Base-by-base conservation (phyloP, 1,284 basidiomycete genomes). In the Cutaneotrichosporon cavernicola region DNA sequence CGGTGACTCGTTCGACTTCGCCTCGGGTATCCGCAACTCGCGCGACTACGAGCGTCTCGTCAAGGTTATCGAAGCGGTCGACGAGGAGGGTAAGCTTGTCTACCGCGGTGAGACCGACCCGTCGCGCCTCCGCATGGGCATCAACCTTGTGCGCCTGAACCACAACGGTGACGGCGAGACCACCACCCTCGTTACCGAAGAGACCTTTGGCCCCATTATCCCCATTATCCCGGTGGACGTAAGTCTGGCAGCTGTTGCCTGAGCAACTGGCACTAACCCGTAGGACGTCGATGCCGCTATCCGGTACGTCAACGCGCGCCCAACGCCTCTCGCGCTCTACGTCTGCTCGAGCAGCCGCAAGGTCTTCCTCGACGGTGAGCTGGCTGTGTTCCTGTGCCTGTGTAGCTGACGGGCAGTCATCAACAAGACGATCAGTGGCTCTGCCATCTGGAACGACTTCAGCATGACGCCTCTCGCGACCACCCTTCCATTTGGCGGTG, bases 191-290 rank as follows among this genome's bases (percentile, higher is more conserved):
- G 86, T 93, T 86, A 84, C 86, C 77, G 88, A 93, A 57, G 88
- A 89, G 74, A 79, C 88, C 14, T 89, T 90, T 73, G 89, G 88
- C 0, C 89, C 89, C 0, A 75, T 90, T 8, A 81, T 96, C 22
- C 89, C 91, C 7, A 84, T 97, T 59, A 82, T 96, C 0, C 86
- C 90, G 0, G 87, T 94, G 21, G 85, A 85, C 60, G 79, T 82
- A 56, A 63, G 70, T 84, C 14, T 36, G 36, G 9, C 36, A 36
- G 11, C 14, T 43, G 34, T 32, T 36, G 13, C 13, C 5, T 2
- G 8, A 4, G 38, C 5, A 14, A 13, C 18, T n/a, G 10, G 13
- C 26, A 38, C 61, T 62, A 36, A 62, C 61, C 4, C 5, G 8
- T 56, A 88, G 63, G 76, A 85, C 65, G 66, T 92, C 13, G 89